These are phyloP conservation scores for Hericium rajendrae DNA, from an alignment of 768 basidiomycete species.

Conservation along the genomic window DNA sequence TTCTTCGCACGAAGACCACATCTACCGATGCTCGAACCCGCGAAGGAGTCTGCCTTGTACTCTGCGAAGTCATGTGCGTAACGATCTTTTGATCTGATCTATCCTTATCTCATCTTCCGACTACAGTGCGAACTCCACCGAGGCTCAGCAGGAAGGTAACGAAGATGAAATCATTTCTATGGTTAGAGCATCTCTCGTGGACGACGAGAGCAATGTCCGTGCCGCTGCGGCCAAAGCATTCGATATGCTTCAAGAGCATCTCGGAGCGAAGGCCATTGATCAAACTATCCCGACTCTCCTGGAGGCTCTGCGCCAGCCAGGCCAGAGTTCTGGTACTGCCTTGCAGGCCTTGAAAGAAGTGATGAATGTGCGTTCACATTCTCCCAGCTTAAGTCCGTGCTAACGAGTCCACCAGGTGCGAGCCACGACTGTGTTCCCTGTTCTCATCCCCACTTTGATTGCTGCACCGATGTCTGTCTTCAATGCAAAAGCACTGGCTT, in stretches of 20 bases:
- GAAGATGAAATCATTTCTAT: conserved; percentile 84
- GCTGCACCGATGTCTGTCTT: conserved; percentile 87
- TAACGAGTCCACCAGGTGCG: conserved; percentile 52
- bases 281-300: conserved; percentile 92
- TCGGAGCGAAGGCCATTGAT: conserved; percentile 89
- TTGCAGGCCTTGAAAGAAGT: conserved; percentile 89
- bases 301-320: conserved; percentile 88
- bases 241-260: conserved; percentile 85
- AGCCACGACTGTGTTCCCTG: conserved; percentile 92
- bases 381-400: background rate
- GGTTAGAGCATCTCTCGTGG: conserved; percentile 78
- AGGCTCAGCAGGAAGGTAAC: conserved; percentile 76
- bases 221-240: conserved; percentile 83
- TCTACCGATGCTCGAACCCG: conserved; percentile 56
- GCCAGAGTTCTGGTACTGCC: conserved; percentile 90
- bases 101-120: conserved; percentile 4
- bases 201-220: conserved; percentile 78
- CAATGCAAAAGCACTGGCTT: conserved; percentile 85
- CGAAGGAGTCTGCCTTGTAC: conserved; percentile 80
- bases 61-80: conserved; percentile 81
- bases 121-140: conserved; percentile 70
- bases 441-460: conserved; percentile 88
- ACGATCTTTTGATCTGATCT: background rate
- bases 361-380: conserved; percentile 53
- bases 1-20: conserved; percentile 56